A percentile compares a stretch with the other conserved stretches of the same genome.
These are phyloP conservation scores for Rhododendron molle DNA, from an alignment of 148 eudicot species.

Conservation along the genomic window DNA sequence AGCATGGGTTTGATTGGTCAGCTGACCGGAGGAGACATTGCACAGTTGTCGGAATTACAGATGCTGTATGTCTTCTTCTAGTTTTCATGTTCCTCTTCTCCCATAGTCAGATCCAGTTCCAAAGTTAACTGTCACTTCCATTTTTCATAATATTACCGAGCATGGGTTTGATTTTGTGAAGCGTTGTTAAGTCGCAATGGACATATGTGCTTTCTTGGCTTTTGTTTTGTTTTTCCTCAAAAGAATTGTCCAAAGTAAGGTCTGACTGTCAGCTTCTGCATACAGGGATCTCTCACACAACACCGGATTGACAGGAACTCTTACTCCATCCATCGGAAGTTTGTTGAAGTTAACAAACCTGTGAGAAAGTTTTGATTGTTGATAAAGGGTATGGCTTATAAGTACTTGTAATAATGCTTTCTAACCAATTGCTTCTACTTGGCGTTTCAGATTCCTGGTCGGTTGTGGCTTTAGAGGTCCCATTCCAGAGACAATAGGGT, in stretches of 20 bases:
- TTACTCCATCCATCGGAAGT: constrained; percentile 55
- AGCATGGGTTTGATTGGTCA: constrained; percentile 53
- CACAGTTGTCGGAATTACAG: no score
- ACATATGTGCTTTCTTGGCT: no score
- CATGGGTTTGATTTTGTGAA: no score
- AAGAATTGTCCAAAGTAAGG: no score
- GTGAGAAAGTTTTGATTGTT: constrained; percentile 40
- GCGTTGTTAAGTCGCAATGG: no score
- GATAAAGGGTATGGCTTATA: background rate
- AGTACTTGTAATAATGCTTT: background rate
- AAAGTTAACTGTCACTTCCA: no score
- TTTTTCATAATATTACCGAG: no score
- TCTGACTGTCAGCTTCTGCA: no score
- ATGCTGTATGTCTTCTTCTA: no score
- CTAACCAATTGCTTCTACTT: background rate
- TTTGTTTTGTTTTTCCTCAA: no score
- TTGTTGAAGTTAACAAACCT: constrained; percentile 48
- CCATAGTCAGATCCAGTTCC: no score
- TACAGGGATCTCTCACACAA: constrained; percentile 80
- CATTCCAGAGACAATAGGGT: constrained; percentile 68
- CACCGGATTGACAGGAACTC: constrained; percentile 53
- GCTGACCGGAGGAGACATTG: background rate
- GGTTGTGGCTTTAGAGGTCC: constrained; percentile 73
- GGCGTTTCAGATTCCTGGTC: constrained; percentile 49
- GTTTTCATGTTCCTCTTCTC: no score